These are phyloP conservation scores for Phaeosphaeria sp. DNA, from an alignment of 2,329 filamentous ascomycete genomes.

Conservation along the genomic window DNA sequence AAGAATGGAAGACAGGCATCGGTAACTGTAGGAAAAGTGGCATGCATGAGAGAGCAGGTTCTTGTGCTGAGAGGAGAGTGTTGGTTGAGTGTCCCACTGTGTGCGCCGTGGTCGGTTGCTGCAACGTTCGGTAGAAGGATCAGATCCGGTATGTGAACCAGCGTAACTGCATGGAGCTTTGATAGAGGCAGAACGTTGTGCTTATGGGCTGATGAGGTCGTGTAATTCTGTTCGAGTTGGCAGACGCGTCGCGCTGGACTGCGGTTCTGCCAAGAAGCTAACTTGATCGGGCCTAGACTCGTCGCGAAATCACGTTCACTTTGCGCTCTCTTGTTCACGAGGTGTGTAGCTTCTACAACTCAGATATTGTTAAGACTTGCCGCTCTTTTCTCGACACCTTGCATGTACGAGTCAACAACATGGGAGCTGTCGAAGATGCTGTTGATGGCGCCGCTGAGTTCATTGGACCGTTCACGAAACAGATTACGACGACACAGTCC, in stretches of 20 bases:
- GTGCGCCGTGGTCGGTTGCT: conserved; percentile 37
- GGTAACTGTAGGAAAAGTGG: conserved; percentile 82
- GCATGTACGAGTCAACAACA: conserved; percentile 10
- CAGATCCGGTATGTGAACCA: conserved; percentile 18
- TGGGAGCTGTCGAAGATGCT: conserved; percentile 40
- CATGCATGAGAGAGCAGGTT: conserved; percentile 60
- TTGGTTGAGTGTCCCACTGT: conserved; percentile 31
- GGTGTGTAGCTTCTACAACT: neutral
- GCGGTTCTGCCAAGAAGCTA: neutral
- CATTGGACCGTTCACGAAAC: conserved; percentile 38
- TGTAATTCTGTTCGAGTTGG: conserved; percentile 1
- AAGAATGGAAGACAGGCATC: conserved; percentile 68
- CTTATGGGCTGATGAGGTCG: conserved; percentile 22
- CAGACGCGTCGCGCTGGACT: conserved; percentile 18
- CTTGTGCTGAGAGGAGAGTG: conserved; percentile 23
- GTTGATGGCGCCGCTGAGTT: conserved; percentile 44
- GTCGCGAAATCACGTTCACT: neutral
- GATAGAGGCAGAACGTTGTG: conserved; percentile 10
- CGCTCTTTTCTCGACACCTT: neutral
- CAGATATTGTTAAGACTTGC: neutral
- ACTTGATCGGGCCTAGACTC: conserved; percentile 4
- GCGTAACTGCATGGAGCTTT: neutral
- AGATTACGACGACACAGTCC: conserved; percentile 7
- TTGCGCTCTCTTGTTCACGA: neutral
- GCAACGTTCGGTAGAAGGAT: conserved; percentile 9